Evolutionary conservation across 176 grass and related monocot species (phyloP).

Genomic region (Zea mays): Zm-B73-REFERENCE-NAM-5.0 NC_050099.1:117778001-117778500

Average conservation of each 20-base stretch:
- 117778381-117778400: neutral
- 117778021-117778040: neutral
- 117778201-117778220: neutral
- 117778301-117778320: too few relatives aligned
- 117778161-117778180: too few relatives aligned
- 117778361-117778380: neutral
- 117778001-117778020: neutral
- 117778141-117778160: neutral
- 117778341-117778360: neutral
- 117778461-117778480: constrained; percentile 23
- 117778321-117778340: too few relatives aligned
- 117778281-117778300: neutral
- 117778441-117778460: constrained; percentile 38
- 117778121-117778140: neutral
- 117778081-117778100: neutral
- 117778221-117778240: neutral
- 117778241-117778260: constrained; percentile 13
- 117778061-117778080: constrained; percentile 1
- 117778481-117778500: constrained; percentile 39
- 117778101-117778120: neutral
- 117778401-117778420: neutral
- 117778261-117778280: neutral
- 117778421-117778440: constrained; percentile 48
- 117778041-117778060: constrained; percentile 4
- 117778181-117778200: constrained; percentile 2